Evolutionary conservation across 1,139 yeast species (phyloP), one percentile per base, ranked within the genome.

Genomic region (Saccharomyces pastorianus): DNA sequence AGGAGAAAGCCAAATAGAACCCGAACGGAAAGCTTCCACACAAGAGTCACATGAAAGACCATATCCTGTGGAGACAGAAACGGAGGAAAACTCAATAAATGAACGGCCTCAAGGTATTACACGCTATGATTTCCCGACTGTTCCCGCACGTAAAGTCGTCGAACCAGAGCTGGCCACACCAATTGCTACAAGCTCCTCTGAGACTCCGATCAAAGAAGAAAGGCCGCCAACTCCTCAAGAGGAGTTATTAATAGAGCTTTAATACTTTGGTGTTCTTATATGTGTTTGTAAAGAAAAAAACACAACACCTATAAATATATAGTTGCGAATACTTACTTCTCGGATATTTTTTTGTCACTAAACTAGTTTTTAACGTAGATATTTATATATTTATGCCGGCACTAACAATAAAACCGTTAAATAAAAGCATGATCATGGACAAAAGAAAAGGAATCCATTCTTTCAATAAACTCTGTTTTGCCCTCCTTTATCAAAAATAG

Each of bases 91-190:
- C n/a, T 23, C 48, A 38, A 52, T 17, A 25, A 28, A n/a, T 27
- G 53, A 38, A 11, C 48, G 54, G 46, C 47, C 55, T 14, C 50
- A 53, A 13, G 68, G 68, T 53, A 71, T 72, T 20, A 73, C 75
- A 0, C 67, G 68, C 49, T 67, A 66, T 53, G 65, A 70, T 51
- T 73, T 73, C 56, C 76, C 76, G 31, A 66, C 71, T 28, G 76
- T 73, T 2, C 76, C 76, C 2, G 56, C 64, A n/a, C 62, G 60
- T 14, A 72, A 66, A 51, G 54, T 69, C 8, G 61, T 61, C 6
- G 54, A 53, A 14, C 47, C 55, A 5, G 59, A 58, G n/a, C 23
- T 34, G 8, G 48, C 25, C 6, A 8, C 13, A 17, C 25, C 44
- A 17, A 38, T 20, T 17, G 6, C 26, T 53, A 31, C 58, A 57